Conservation (phyloP, 257 asterid genomes). For the Cordia subcordata region DNA sequence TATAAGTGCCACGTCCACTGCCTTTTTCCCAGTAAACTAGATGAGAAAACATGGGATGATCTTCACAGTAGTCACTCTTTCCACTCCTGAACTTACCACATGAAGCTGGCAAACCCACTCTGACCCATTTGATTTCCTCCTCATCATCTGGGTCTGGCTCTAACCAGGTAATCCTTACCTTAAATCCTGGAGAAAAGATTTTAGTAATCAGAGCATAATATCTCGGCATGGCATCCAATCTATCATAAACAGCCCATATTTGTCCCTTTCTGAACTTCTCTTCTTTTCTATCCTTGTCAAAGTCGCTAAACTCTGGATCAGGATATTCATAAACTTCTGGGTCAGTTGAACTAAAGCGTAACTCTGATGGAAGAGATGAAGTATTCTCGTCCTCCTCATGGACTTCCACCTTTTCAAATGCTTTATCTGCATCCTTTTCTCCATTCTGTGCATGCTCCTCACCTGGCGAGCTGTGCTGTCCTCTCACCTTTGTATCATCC, state of each 20-base stretch:
- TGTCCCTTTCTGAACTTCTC: conserved; percentile 40
- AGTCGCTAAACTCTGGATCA: conserved; percentile 46
- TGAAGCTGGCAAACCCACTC: conserved; percentile 47
- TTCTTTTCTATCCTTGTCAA: conserved; percentile 34
- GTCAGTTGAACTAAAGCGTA: too few species aligned
- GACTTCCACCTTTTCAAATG: too few species aligned
- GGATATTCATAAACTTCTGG: conserved; percentile 24
- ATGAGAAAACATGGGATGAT: conserved; percentile 53
- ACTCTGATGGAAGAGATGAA: conserved; percentile 1
- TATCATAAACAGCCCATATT: conserved; percentile 67
- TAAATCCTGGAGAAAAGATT: conserved; percentile 27
- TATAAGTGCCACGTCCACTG: conserved; percentile 4
- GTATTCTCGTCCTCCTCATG: background rate
- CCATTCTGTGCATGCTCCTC: too few species aligned
- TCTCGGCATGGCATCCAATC: conserved; percentile 62
- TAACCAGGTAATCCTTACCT: conserved; percentile 51
- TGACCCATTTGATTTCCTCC: conserved; percentile 40
- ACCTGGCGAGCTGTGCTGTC: too few species aligned
- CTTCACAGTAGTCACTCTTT: conserved; percentile 24
- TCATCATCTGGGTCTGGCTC: conserved; percentile 41
- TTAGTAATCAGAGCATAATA: conserved; percentile 43
- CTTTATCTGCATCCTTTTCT: too few species aligned
- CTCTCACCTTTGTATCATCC: conserved; percentile 1
- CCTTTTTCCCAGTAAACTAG: conserved; percentile 27
- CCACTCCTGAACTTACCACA: conserved; percentile 51